Base-by-base conservation (phyloP, 306 rosid genomes). In the Quercus variabilis region DNA sequence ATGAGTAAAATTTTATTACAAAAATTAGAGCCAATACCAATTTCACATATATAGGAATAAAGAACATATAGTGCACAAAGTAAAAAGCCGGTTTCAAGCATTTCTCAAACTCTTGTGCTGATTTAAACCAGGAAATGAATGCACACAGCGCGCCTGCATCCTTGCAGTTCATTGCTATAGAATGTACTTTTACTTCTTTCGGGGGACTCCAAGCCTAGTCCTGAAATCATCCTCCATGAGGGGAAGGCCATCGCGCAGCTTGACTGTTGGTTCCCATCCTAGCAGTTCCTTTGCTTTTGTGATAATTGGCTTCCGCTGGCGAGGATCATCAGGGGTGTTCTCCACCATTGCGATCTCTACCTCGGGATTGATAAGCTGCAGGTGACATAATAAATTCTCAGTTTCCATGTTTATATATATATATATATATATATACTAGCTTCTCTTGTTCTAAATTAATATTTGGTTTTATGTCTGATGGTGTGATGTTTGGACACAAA, bases 151-250 rank as follows among this genome's bases (percentile, higher is more conserved):
- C 11, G 3, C 75, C 59, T 26, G 41, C 77, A 35, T 54, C 20
- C 9, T 52, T 73, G 67, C 57, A 71, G 49, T 35, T 38, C 13
- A 33, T 8, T 38, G 76, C 56, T 71, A 57, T 46, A 68, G 19
- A 67, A 19, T 35, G 26, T 23, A 33, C 56, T 10, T 70, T 82
- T 73, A 90, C 11, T 52, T 74, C 46, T 56, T 82, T 65, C 73
- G 79, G 56, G 73, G 68, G 59, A 83, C 85, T 51, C 91, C 96
- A 56, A 92, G 93, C 91, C 96, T 92, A 73, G 73, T 73, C 28
- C 92, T 88, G 83, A 92, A 92, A 88, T 92, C 97, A 71, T 89
- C 90, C 90, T 92, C 96, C 97, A 92, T 92, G 21, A 88, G 91
- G 71, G 96, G 92, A 71, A 90, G 93, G 52, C 97, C 96, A 73